phyloP scores from a whole-genome alignment of 441 rosid species.

The Euphorbia schlechtendalii region DNA sequence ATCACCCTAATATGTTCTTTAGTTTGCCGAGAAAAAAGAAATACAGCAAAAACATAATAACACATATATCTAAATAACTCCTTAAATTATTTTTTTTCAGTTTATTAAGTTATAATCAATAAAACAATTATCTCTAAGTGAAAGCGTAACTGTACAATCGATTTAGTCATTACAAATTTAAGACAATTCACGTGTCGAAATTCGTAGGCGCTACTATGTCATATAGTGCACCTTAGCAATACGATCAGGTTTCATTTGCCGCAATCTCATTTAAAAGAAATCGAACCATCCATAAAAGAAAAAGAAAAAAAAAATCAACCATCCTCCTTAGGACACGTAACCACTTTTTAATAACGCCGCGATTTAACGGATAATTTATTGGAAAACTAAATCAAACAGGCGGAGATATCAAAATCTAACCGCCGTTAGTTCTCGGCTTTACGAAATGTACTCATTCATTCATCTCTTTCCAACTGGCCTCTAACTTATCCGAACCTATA shows the following conservation, averaged over 20 bases:
- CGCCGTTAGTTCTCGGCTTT: constrained; percentile 14
- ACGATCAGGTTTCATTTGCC: neutral
- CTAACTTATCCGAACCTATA: constrained; percentile 13
- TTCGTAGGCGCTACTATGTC: neutral
- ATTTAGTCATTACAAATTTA: neutral
- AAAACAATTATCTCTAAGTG: too few relatives aligned
- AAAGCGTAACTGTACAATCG: too few relatives aligned
- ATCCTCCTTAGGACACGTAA: constrained; percentile 5
- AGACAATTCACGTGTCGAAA: neutral
- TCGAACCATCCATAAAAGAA: too few relatives aligned
- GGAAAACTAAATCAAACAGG: neutral
- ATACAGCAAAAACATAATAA: too few relatives aligned
- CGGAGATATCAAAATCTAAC: constrained; percentile 21
- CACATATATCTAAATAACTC: too few relatives aligned
- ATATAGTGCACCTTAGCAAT: neutral
- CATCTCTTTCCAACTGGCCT: neutral
- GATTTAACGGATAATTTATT: neutral
- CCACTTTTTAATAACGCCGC: neutral
- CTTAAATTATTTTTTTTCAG: too few relatives aligned
- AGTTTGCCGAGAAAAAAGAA: too few relatives aligned
- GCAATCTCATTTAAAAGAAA: neutral
- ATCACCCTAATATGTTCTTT: too few relatives aligned
- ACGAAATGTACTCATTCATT: constrained; percentile 8
- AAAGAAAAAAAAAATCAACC: neutral
- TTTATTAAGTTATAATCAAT: too few relatives aligned